These are phyloP conservation scores for Phytopythium montanum DNA, from an alignment of 352 stramenopile species.

Conservation along the genomic window DNA sequence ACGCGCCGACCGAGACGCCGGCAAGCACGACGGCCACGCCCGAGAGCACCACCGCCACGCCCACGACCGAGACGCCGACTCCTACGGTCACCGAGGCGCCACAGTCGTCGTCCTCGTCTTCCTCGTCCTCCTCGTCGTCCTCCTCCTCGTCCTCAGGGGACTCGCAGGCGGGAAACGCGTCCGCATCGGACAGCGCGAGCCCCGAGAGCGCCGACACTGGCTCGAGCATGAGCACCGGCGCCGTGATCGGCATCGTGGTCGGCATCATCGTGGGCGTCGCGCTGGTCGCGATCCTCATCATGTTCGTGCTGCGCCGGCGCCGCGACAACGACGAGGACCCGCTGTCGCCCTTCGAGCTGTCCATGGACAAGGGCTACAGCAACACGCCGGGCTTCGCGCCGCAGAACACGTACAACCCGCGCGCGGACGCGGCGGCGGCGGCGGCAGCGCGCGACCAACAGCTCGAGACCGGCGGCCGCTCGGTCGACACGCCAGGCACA, in stretches of 20 bases:
- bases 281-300: conserved; percentile 52
- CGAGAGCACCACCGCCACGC: conserved; percentile 9
- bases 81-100: conserved; percentile 4
- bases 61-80: conserved; percentile 14
- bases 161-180: conserved; percentile 9
- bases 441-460: conserved; percentile 15
- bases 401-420: conserved; percentile 42
- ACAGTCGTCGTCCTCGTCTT: conserved; percentile 7
- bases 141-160: not conserved
- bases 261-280: conserved; percentile 60
- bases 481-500: conserved; percentile 31
- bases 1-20: conserved; percentile 9
- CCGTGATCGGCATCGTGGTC: conserved; percentile 63
- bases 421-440: conserved; percentile 17
- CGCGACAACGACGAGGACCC: conserved; percentile 67
- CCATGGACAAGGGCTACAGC: conserved; percentile 80
- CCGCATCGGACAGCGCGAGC: conserved; percentile 3
- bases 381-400: conserved; percentile 27
- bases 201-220: conserved; percentile 19
- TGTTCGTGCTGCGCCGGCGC: conserved; percentile 48
- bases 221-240: conserved; percentile 65
- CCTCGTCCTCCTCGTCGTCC: conserved; percentile 2
- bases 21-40: conserved; percentile 14
- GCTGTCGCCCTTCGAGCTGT: conserved; percentile 79
- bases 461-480: conserved; percentile 13